phyloP scores from a whole-genome alignment of 805 yeast species.

The Phaffomyces antillensis region DNA sequence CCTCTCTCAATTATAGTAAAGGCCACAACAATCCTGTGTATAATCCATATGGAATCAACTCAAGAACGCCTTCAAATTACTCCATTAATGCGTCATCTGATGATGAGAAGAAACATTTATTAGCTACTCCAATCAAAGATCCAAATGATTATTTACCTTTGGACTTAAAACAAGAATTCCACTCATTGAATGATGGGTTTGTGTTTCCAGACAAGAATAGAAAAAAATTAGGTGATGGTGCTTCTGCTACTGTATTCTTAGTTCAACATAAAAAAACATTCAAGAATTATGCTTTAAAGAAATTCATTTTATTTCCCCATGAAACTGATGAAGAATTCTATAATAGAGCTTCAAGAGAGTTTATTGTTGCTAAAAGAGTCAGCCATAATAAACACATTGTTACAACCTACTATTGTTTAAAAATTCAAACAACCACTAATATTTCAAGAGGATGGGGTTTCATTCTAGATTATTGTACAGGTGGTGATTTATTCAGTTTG shows the following conservation, averaged over 20 bases:
- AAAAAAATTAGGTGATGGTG: conserved; percentile 62
- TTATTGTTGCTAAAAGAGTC: conserved; percentile 47
- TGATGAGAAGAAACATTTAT: conserved; percentile 39
- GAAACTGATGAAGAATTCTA: conserved; percentile 64
- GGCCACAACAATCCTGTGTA: conserved; percentile 24
- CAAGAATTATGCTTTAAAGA: conserved; percentile 56
- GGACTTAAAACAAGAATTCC: conserved; percentile 40
- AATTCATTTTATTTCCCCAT: conserved; percentile 48
- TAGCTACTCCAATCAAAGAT: conserved; percentile 55
- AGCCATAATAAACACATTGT: conserved; percentile 56
- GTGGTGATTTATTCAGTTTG: conserved; percentile 54
- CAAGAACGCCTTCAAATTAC: conserved; percentile 25
- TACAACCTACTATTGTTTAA: conserved; percentile 45
- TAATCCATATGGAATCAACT: conserved; percentile 57
- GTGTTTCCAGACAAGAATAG: conserved; percentile 31
- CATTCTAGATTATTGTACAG: conserved; percentile 53
- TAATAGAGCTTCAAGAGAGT: conserved; percentile 57
- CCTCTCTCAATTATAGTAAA: conserved; percentile 4
- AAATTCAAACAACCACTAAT: conserved; percentile 47
- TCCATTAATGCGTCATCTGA: conserved; percentile 13
- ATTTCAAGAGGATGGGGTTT: conserved; percentile 73
- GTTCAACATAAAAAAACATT: conserved; percentile 31
- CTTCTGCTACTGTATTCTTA: conserved; percentile 59
- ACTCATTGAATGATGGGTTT: conserved; percentile 49
- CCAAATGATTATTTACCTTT: conserved; percentile 61